Conservation (phyloP, 2,329 filamentous ascomycete genomes). For the Curvularia sp. region DNA sequence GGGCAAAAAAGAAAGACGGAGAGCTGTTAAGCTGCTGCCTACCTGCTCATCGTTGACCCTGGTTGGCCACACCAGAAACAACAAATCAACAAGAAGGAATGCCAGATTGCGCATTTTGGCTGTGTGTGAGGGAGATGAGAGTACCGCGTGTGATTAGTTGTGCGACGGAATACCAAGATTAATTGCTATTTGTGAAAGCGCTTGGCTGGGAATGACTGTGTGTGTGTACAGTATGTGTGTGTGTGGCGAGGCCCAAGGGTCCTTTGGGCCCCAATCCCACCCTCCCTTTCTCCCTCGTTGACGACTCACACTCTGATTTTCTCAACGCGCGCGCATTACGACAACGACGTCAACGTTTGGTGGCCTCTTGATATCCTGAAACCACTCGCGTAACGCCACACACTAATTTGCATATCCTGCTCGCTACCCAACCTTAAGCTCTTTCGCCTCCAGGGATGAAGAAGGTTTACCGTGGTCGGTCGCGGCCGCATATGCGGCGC, state of each 20-base stretch:
- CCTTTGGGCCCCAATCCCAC: neutral
- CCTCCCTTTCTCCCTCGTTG: neutral
- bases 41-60: neutral
- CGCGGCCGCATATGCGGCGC: slow-evolving; percentile 32
- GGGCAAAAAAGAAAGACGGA: neutral
- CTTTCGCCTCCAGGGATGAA: neutral
- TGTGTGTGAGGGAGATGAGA: neutral
- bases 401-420: neutral
- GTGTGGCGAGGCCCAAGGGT: slow-evolving; percentile 4
- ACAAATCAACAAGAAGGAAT: neutral
- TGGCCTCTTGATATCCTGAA: neutral
- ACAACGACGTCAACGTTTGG: neutral
- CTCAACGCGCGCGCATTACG: neutral
- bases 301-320: neutral
- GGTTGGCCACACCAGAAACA: neutral
- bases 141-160: slow-evolving; percentile 6
- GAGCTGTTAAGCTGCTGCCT: neutral
- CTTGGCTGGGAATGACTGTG: neutral
- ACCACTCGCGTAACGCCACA: neutral
- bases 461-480: neutral
- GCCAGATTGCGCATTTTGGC: neutral
- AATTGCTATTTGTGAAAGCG: slow-evolving; percentile 8
- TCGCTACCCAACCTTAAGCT: neutral
- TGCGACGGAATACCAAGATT: slow-evolving; percentile 5
- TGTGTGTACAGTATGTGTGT: neutral